Conservation (phyloP, 139 green algal species). For the Dunaliella sp. region DNA sequence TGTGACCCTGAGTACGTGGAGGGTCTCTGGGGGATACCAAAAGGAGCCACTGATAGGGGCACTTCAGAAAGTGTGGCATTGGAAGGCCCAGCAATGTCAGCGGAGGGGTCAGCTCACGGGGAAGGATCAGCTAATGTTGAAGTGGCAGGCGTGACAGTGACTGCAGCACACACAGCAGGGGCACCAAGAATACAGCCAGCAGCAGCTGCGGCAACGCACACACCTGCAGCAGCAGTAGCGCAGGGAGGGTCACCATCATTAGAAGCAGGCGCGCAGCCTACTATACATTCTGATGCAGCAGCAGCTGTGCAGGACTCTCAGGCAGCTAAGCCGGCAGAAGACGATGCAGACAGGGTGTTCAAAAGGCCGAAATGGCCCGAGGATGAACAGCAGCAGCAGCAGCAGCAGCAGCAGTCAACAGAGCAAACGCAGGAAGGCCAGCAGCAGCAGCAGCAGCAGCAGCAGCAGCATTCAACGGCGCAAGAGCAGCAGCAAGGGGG, state of each 20-base stretch:
- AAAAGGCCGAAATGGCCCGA: not conserved
- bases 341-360: not conserved
- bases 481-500: not conserved
- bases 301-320: not conserved
- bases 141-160: too few species aligned
- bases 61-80: too few species aligned
- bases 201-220: too few species aligned
- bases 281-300: too few species aligned
- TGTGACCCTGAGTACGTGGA: not conserved
- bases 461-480: not conserved
- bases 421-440: too few species aligned
- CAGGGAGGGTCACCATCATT: too few species aligned
- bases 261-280: too few species aligned
- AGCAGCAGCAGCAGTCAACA: conserved; percentile 19
- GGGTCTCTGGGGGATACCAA: not conserved
- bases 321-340: not conserved
- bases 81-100: too few species aligned
- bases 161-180: not conserved
- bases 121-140: too few species aligned
- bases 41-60: too few species aligned
- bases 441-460: not conserved
- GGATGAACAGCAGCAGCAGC: conserved; percentile 1
- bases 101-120: too few species aligned
- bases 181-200: not conserved
- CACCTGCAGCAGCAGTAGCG: not conserved